phyloP scores from a whole-genome alignment of 805 yeast species.

The Hanseniaspora taiwanica region DNA sequence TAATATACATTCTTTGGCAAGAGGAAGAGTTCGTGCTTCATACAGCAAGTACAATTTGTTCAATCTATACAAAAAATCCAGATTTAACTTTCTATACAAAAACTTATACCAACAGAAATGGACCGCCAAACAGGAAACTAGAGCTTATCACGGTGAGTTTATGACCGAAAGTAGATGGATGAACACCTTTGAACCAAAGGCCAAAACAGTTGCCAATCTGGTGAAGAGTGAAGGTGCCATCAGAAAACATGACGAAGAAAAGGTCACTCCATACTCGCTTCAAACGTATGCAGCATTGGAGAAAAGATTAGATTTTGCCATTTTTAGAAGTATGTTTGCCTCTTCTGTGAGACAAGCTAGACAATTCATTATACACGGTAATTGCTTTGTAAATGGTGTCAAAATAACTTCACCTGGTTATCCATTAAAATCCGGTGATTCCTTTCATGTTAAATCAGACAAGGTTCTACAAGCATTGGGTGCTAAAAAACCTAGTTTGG shows the following conservation, averaged over 20 bases:
- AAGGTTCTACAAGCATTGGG: conserved; percentile 80
- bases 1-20: conserved; percentile 41
- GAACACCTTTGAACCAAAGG: conserved; percentile 47
- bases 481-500: conserved; percentile 63
- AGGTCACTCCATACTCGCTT: conserved; percentile 66
- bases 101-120: conserved; percentile 88
- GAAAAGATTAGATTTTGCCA: conserved; percentile 76
- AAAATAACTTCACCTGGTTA: conserved; percentile 67
- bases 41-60: conserved; percentile 86
- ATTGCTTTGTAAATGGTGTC: conserved; percentile 78
- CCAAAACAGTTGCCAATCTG: conserved; percentile 79
- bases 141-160: conserved; percentile 94
- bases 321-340: conserved; percentile 88
- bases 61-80: conserved; percentile 68
- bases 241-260: conserved; percentile 33
- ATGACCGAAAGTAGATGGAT: conserved; percentile 77
- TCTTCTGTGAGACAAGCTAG: conserved; percentile 89
- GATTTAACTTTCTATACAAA: conserved; percentile 38
- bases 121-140: conserved; percentile 79
- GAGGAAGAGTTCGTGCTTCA: conserved; percentile 74
- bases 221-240: conserved; percentile 32
- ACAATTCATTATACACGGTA: conserved; percentile 67
- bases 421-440: conserved; percentile 70
- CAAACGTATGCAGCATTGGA: conserved; percentile 86
- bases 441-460: conserved; percentile 75